phyloP scores from a whole-genome alignment of 495 filamentous ascomycete genomes.

The Glonium stellatum region DNA sequence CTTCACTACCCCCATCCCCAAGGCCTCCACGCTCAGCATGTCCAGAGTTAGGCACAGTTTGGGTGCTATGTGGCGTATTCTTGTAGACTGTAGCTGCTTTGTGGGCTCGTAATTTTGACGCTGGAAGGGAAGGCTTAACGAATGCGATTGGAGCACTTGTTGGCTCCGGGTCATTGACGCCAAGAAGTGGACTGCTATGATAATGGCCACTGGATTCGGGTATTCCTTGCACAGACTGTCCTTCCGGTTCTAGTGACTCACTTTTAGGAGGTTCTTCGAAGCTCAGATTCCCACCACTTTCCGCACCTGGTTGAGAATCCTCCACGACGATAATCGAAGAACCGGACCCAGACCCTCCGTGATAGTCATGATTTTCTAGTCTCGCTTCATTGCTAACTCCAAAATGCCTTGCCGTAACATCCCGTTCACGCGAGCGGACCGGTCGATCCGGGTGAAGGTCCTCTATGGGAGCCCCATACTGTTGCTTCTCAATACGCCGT shows the following conservation, averaged over 20 bases:
- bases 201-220: not conserved
- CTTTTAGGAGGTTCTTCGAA: not conserved
- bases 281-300: not conserved
- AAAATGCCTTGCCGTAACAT: not conserved
- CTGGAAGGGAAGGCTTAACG: not conserved
- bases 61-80: not conserved
- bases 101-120: not conserved
- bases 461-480: not conserved
- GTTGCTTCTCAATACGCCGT: conserved; percentile 11
- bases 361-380: not conserved
- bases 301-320: not conserved
- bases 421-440: conserved; percentile 18
- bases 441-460: conserved; percentile 10
- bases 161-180: not conserved
- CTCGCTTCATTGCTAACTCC: not conserved
- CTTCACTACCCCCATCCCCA: not conserved
- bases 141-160: not conserved
- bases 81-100: not conserved
- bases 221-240: not conserved
- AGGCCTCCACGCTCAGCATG: not conserved
- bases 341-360: not conserved
- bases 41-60: not conserved
- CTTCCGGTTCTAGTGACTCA: not conserved
- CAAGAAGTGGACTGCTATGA: not conserved
- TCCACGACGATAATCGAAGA: not conserved